Base-by-base conservation (phyloP, 1,139 yeast genomes). In the Chernovozyma sophiae-reginae region DNA sequence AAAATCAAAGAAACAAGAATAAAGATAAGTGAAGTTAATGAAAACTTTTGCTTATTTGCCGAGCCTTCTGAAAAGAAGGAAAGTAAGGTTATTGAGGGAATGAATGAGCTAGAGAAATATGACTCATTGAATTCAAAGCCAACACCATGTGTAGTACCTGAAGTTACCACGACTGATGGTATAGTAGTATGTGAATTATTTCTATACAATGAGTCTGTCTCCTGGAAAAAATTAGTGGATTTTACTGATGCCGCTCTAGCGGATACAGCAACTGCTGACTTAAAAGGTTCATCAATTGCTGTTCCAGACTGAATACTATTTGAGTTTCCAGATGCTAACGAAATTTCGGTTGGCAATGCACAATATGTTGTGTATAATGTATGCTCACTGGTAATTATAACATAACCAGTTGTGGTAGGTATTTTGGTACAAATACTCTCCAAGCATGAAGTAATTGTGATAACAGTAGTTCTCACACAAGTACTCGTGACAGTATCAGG, bases 281-380 rank as follows among this genome's bases (percentile, higher is more conserved):
- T n/a, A n/a, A n/a, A n/a, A n/a, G n/a, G n/a, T n/a, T n/a, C n/a
- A n/a, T n/a, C n/a, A n/a, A 6, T 11, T 7, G 15, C 10, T 26
- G 12, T 16, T 11, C 11, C 29, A 26, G 29, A 20, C 10, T 20
- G 29, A 7, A 7, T 12, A 12, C 17, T 11, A 26, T 6, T 26
- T 18, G 51, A 29, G 8, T 45, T 27, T 15, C 41, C 31, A 26
- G 39, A 29, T 10, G 39, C 25, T 13, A 40, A 13, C 33, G 47
- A 32, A 20, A 48, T 42, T 16, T 6, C 11, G 29, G 10, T 16
- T 26, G 16, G 47, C 41, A 22, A 48, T 35, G 8, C 53, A 32
- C 20, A 51, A 30, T 33, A 33, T 15, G 35, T 41, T 24, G 49
- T 39, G 18, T 66, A 55, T 11, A 52, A 47, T 11, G 63, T 56